These are phyloP conservation scores for Gaeumannomyces tritici DNA, from an alignment of 2,329 filamentous ascomycete genomes.

Conservation along the genomic window DNA sequence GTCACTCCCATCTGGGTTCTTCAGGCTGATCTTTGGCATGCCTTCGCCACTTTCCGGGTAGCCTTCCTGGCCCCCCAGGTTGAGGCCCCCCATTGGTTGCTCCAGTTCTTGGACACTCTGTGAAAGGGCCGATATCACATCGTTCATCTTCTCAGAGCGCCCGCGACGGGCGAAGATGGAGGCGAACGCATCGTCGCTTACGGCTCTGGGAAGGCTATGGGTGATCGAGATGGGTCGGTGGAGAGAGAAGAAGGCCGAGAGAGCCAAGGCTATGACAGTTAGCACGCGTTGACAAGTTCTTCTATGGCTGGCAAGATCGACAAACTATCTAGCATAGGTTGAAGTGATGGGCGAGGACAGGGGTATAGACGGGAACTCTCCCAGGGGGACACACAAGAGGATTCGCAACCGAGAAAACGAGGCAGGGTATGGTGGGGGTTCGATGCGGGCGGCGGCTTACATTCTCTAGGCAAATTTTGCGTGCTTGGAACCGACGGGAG, in stretches of 20 bases:
- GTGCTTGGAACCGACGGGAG: constrained; percentile 69
- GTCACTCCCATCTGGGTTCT: constrained; percentile 45
- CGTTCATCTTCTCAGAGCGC: constrained; percentile 40
- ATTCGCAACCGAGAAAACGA: neutral
- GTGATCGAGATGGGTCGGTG: constrained; percentile 90
- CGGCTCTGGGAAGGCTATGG: constrained; percentile 63
- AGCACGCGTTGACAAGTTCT: constrained; percentile 13
- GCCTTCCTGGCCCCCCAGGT: constrained; percentile 26
- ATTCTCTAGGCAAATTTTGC: constrained; percentile 58
- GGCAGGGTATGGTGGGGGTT: constrained; percentile 4
- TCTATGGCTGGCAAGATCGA: neutral
- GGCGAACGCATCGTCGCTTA: constrained; percentile 68
- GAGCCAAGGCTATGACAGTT: constrained; percentile 60
- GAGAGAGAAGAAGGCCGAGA: constrained; percentile 91
- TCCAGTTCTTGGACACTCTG: constrained; percentile 50
- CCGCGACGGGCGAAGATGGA: constrained; percentile 63
- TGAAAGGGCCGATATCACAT: constrained; percentile 59
- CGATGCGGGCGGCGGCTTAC: constrained; percentile 32
- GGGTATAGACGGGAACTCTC: neutral
- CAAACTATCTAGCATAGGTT: neutral
- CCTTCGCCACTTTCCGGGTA: constrained; percentile 34
- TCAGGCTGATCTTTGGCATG: constrained; percentile 40
- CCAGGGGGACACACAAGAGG: neutral
- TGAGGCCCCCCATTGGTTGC: constrained; percentile 44
- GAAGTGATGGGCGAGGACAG: neutral